Conservation (phyloP, 2,329 filamentous ascomycete species). For the Botrytis tulipae region DNA sequence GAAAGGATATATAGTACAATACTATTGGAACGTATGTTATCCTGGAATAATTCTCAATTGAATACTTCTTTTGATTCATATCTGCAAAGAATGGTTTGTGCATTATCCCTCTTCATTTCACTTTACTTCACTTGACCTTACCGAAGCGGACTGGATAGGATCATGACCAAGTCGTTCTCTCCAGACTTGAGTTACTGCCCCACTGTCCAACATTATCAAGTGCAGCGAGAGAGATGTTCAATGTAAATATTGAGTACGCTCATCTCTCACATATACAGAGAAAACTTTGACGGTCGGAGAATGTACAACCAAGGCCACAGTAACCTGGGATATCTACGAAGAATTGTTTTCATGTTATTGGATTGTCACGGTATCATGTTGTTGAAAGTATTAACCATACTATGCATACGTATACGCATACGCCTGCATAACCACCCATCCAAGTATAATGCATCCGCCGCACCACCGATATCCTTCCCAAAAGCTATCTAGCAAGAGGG, state of each 20-base stretch:
- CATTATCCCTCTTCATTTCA: not conserved
- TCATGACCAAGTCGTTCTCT: not conserved
- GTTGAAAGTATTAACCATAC: constrained; percentile 14
- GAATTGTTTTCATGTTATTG: not conserved
- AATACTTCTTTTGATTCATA: not conserved
- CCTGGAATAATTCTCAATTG: not conserved
- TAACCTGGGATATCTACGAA: not conserved
- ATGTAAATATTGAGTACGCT: not conserved
- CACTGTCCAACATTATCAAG: not conserved
- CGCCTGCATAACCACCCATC: not conserved
- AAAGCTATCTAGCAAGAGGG: constrained; percentile 2
- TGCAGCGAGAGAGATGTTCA: not conserved
- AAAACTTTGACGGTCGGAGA: not conserved
- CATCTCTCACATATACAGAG: too few species aligned
- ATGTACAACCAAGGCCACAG: not conserved
- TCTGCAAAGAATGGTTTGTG: not conserved
- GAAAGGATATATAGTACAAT: not conserved
- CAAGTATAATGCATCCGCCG: constrained; percentile 11
- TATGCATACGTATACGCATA: not conserved
- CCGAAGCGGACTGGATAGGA: not conserved
- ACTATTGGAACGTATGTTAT: not conserved
- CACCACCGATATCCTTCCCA: constrained; percentile 10
- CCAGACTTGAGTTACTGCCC: not conserved
- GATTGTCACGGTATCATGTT: not conserved
- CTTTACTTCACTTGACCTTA: not conserved